Percentiles rank a stretch among this genome's conserved stretches.
phyloP scores from a whole-genome alignment of 73 alveolate species.

The Strombidium stylifer region DNA sequence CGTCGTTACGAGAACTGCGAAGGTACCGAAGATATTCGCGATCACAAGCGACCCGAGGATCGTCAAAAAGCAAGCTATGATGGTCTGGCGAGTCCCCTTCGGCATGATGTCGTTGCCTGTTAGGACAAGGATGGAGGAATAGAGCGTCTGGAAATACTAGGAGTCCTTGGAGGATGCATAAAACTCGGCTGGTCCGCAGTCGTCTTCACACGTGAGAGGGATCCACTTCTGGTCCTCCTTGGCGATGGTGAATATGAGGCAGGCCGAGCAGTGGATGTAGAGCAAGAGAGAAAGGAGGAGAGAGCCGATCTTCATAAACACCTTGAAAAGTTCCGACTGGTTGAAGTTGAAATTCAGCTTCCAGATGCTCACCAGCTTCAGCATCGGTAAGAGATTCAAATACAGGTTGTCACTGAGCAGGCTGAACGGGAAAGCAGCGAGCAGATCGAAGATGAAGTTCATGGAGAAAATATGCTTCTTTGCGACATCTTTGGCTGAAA shows the following conservation, averaged over 20 bases:
- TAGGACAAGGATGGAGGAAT: slow-evolving; percentile 30
- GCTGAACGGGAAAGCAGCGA: too few species aligned
- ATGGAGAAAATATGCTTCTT: too few species aligned
- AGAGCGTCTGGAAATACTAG: slow-evolving; percentile 7
- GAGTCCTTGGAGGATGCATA: not conserved
- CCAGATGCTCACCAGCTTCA: too few species aligned
- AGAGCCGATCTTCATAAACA: slow-evolving; percentile 17
- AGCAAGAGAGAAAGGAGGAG: slow-evolving; percentile 42
- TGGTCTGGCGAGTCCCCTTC: not conserved
- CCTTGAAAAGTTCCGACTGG: too few species aligned
- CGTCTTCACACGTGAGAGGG: slow-evolving; percentile 23
- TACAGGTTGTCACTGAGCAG: too few species aligned
- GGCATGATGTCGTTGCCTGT: slow-evolving; percentile 50
- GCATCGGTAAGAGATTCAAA: too few species aligned
- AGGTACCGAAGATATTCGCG: slow-evolving; percentile 50
- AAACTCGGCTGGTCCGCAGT: slow-evolving; percentile 1
- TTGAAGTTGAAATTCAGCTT: too few species aligned
- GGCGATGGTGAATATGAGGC: slow-evolving; percentile 36
- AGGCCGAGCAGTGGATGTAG: slow-evolving; percentile 40
- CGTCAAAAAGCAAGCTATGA: slow-evolving; percentile 28
- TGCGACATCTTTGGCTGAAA: too few species aligned
- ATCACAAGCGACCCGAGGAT: slow-evolving; percentile 41
- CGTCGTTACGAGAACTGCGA: slow-evolving; percentile 32
- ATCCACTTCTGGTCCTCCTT: slow-evolving; percentile 16
- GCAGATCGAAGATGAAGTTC: too few species aligned